Percentiles rank a stretch among this genome's conserved stretches.
Evolutionary conservation across 257 asterid genomes (phyloP).

Genomic region (Buddleja alternifolia): DNA sequence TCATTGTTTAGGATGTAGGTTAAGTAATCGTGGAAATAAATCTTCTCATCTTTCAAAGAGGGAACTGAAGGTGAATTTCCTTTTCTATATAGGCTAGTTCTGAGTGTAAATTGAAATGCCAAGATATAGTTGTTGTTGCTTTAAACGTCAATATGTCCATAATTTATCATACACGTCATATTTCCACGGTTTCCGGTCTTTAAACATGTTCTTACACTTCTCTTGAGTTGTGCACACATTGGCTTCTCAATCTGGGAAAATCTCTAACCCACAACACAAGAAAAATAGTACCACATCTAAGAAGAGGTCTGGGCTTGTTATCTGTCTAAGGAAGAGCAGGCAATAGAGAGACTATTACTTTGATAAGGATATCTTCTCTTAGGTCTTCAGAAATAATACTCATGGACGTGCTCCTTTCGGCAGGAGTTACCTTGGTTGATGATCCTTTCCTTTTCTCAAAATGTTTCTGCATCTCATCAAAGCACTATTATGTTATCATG

Average conservation of each 20-base stretch:
- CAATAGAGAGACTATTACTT: slow-evolving; percentile 8
- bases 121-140: too few species aligned
- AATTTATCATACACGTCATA: too few species aligned
- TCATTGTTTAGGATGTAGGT: background rate
- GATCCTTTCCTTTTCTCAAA: slow-evolving; percentile 11
- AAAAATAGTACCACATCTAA: background rate
- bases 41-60: background rate
- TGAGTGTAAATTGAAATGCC: background rate
- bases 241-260: background rate
- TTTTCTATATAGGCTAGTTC: background rate
- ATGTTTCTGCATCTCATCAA: slow-evolving; percentile 5
- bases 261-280: background rate
- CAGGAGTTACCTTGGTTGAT: background rate
- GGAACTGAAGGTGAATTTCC: background rate
- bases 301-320: slow-evolving; percentile 23
- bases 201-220: too few species aligned
- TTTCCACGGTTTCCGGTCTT: too few species aligned
- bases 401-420: slow-evolving; percentile 15
- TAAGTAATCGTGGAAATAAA: too few species aligned
- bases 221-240: too few species aligned
- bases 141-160: too few species aligned
- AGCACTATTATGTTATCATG: slow-evolving; percentile 3
- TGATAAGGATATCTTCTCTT: slow-evolving; percentile 6
- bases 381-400: slow-evolving; percentile 14
- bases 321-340: background rate